Evolutionary conservation across 257 asterid species (phyloP).

Genomic region (Nicotiana otophora): DNA sequence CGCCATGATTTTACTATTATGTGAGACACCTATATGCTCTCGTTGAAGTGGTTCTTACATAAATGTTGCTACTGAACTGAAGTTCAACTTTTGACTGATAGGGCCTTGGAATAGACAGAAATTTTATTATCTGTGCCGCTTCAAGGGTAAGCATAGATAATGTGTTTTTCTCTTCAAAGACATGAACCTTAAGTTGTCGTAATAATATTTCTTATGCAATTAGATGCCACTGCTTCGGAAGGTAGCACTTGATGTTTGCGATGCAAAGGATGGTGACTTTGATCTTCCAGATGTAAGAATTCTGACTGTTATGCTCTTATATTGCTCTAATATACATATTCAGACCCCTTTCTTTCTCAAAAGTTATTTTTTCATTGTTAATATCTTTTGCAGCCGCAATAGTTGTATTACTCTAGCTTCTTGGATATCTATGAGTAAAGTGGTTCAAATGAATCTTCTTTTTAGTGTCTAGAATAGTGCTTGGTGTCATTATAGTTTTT

Average conservation of each 20-base stretch:
- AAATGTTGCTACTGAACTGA: not conserved
- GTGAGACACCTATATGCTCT: not conserved
- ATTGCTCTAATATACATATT: not conserved
- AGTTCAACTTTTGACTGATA: slow-evolving; percentile 21
- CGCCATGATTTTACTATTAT: not conserved
- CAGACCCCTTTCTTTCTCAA: not conserved
- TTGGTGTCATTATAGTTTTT: not conserved
- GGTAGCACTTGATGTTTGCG: slow-evolving; percentile 73
- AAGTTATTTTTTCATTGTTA: not conserved
- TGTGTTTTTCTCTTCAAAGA: not conserved
- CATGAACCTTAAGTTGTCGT: not conserved
- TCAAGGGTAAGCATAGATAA: slow-evolving; percentile 39
- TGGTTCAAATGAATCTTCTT: not conserved
- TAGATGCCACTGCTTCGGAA: slow-evolving; percentile 89
- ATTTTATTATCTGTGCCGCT: slow-evolving; percentile 50
- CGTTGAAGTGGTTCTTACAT: not conserved
- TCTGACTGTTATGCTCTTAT: not conserved
- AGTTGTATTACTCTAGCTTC: not conserved
- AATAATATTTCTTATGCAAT: not conserved
- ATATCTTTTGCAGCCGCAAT: not conserved
- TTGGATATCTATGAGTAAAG: not conserved
- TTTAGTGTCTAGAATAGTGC: not conserved
- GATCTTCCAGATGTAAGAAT: slow-evolving; percentile 73
- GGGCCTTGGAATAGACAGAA: slow-evolving; percentile 64
- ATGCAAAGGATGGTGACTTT: slow-evolving; percentile 65